Base-by-base conservation (phyloP, 2,329 filamentous ascomycete species). In the Penicillium sp. region DNA sequence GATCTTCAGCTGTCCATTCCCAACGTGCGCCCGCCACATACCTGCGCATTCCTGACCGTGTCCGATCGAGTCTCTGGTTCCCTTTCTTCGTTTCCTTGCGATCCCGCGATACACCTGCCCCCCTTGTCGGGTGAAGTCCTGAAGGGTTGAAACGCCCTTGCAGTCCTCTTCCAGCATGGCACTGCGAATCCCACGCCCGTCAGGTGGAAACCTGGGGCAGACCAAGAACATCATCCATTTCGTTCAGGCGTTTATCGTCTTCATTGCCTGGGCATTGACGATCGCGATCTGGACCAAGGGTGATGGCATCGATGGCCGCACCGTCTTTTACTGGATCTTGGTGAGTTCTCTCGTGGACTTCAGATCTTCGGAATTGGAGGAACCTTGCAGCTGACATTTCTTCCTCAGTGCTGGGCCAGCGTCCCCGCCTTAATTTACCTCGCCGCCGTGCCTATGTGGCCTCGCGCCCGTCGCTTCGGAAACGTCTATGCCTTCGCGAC, bases 381-480 rank as follows among this genome's bases (percentile, higher is more conserved):
- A 48, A 18, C 45, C 43, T 42, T 44, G 50, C 46, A 52, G 48
- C 55, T 56, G 43, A 48, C 27, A 22, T 41, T 11, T 13, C 36
- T 42, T 30, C 10, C 7, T 18, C 56, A 85, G 82, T 85, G 82
- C 65, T 85, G 81, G 74, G 66, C 84, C 56, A 79, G 77, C 38
- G 74, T 82, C 38, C 82, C 82, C 11, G 79, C 79, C 25, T 70
- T 85, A 31, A 73, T 84, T 51, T 86, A 85, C 65, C 79, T 83
- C 48, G 75, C 79, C 41, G 81, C 81, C 65, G 79, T 83, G 4
- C 82, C 83, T 5, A 80, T 83, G 72, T 85, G 81, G 79, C 76
- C 77, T 22, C 79, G 82, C 55, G 79, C 81, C 24, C 75, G 75
- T 57, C 75, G 77, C 46, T 82, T 85, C 62, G 79, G 80, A 50